Evolutionary conservation across 2,329 filamentous ascomycete genomes (phyloP).

Genomic region (Ascochyta viciae-villosae): DNA sequence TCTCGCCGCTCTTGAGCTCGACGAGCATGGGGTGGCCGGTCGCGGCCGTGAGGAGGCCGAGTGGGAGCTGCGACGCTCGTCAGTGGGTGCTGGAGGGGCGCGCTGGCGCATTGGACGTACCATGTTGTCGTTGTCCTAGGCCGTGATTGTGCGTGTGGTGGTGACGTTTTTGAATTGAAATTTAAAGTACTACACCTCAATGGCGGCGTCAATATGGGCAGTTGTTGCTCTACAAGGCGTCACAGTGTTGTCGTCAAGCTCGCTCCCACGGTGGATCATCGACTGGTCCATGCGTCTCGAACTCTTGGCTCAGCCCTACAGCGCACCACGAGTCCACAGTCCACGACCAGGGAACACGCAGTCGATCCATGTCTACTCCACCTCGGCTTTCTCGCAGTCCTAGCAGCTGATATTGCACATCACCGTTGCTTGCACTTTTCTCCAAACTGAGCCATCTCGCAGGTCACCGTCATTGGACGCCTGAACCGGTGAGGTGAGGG

Average conservation of each 20-base stretch:
- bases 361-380: not conserved
- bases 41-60: conserved; percentile 89
- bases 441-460: too few relatives aligned
- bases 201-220: not conserved
- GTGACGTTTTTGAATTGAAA: not conserved
- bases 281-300: conserved; percentile 18
- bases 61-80: conserved; percentile 59
- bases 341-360: not conserved
- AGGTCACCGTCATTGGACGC: conserved; percentile 1
- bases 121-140: conserved; percentile 24
- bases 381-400: too few relatives aligned
- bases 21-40: conserved; percentile 98
- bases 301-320: conserved; percentile 12
- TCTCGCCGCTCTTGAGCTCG: conserved; percentile 97
- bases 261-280: conserved; percentile 17
- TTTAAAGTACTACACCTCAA: not conserved
- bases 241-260: conserved; percentile 8
- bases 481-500: conserved; percentile 11
- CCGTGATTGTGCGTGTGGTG: not conserved
- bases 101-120: conserved; percentile 24
- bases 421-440: too few relatives aligned
- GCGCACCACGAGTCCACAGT: not conserved
- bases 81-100: conserved; percentile 8
- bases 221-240: not conserved
- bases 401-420: too few relatives aligned